Evolutionary conservation across 345 rosid genomes (phyloP), one percentile per base, ranked within the genome.

Genomic region (Acer negundo): DNA sequence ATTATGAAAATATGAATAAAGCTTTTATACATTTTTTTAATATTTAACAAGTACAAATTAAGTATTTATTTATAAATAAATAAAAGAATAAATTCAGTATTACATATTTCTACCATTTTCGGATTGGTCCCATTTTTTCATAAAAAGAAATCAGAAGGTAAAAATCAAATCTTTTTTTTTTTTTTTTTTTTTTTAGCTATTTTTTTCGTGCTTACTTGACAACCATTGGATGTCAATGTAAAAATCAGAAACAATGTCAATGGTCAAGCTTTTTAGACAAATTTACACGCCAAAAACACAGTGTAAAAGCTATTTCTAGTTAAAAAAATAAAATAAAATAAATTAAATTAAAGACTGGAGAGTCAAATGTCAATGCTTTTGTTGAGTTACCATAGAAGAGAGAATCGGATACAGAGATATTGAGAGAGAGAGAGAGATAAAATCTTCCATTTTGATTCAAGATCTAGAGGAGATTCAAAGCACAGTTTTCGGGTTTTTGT

Each of bases 321-420:
- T 24, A 64, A 65, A 26, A 65, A 28, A 28, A 28, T 28, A 28
- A 28, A 64, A 28, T 3, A 15, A 28, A 64, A 2, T 4, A 31
- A 7, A 19, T 5, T 58, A 58, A 22, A 10, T 65, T 16, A 40
- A 2, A 19, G 81, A 78, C 77, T 24, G 49, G 23, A 67, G 67
- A 76, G 85, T 82, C 38, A 35, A 35, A 35, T 35, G 38, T 35
- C 82, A 79, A 68, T 79, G 82, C 62, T 40, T 20, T 59, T 15
- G 47, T 40, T 9, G 47, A 31, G 38, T 67, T 51, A 53, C 55
- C 72, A 65, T 62, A 46, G 56, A 19, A 22, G 22, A 42, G 10
- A 4, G 62, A 7, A 16, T 63, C 46, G n/a, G 22, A 4, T 4
- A 8, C 69, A 3, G 51, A 46, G 10, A 10, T 35, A 35, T 35